phyloP scores from a whole-genome alignment of 2,329 filamentous ascomycete species.

The Colletotrichum lini region DNA sequence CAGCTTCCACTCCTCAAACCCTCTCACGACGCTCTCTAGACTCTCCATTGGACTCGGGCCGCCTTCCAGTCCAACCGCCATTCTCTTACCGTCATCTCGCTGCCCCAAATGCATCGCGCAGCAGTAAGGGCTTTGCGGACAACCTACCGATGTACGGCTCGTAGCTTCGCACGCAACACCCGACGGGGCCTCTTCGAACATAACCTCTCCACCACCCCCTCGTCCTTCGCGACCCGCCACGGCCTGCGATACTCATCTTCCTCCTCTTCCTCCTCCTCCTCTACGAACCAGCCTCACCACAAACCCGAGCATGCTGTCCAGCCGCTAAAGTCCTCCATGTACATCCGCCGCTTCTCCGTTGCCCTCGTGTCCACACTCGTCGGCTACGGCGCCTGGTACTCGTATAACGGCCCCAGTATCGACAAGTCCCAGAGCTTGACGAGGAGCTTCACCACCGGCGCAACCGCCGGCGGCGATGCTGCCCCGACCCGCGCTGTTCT shows the following conservation, averaged over 20 bases:
- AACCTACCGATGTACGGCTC: conserved; percentile 75
- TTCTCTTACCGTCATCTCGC: conserved; percentile 21
- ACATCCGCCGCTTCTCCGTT: conserved; percentile 76
- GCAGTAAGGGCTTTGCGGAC: conserved; percentile 78
- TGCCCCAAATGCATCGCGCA: conserved; percentile 79
- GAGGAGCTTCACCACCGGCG: conserved; percentile 59
- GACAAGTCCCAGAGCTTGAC: conserved; percentile 54
- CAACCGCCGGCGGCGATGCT: conserved; percentile 53
- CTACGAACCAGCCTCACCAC: conserved; percentile 42
- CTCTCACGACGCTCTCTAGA: conserved; percentile 35
- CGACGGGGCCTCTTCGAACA: conserved; percentile 58
- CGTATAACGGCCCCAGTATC: conserved; percentile 66
- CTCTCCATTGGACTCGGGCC: conserved; percentile 37
- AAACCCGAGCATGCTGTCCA: conserved; percentile 56
- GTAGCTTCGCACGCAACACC: conserved; percentile 68
- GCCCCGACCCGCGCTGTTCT: conserved; percentile 77
- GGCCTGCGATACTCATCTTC: conserved; percentile 42
- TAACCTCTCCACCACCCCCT: conserved; percentile 39
- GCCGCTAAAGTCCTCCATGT: conserved; percentile 80
- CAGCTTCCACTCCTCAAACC: conserved; percentile 24
- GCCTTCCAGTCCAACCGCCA: conserved; percentile 40
- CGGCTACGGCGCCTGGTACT: conserved; percentile 84
- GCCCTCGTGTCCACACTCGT: conserved; percentile 80
- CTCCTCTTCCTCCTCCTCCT: background rate
- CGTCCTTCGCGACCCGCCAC: conserved; percentile 43